phyloP scores from a whole-genome alignment of 352 stramenopile genomes.

The Pythium sp. region DNA sequence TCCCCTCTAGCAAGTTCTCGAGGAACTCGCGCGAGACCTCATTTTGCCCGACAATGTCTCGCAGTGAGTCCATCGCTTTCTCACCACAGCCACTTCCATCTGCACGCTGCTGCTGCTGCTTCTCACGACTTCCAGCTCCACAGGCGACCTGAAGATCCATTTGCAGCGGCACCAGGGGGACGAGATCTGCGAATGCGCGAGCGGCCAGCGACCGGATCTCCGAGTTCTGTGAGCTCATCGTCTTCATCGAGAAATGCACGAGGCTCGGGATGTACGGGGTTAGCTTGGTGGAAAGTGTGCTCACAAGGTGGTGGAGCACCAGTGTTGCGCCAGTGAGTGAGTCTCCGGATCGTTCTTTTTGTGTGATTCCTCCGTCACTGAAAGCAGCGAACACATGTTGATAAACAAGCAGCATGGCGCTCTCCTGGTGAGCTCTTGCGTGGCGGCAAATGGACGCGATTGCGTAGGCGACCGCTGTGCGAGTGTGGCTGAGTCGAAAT shows the following conservation, averaged over 20 bases:
- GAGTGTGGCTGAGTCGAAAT: slow-evolving; percentile 26
- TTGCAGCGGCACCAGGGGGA: slow-evolving; percentile 68
- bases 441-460: slow-evolving; percentile 49
- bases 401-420: slow-evolving; percentile 54
- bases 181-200: slow-evolving; percentile 62
- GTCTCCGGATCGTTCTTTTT: background rate
- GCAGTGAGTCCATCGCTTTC: slow-evolving; percentile 8
- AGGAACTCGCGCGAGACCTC: slow-evolving; percentile 65
- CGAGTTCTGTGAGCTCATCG: slow-evolving; percentile 49
- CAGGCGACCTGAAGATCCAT: slow-evolving; percentile 52
- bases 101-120: background rate
- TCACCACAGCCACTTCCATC: slow-evolving; percentile 20
- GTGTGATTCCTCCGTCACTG: background rate
- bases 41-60: slow-evolving; percentile 40
- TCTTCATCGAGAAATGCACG: slow-evolving; percentile 64
- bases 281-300: slow-evolving; percentile 28
- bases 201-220: slow-evolving; percentile 46
- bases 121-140: background rate
- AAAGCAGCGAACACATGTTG: slow-evolving; percentile 42
- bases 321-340: slow-evolving; percentile 42
- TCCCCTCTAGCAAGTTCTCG: slow-evolving; percentile 54
- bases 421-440: slow-evolving; percentile 24
- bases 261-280: slow-evolving; percentile 65
- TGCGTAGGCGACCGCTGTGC: slow-evolving; percentile 33
- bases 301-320: slow-evolving; percentile 56